Percentiles rank a stretch among this genome's conserved stretches.
phyloP scores from a whole-genome alignment of 1,139 yeast species.

The Nakaseomyces kungkrabaensis region DNA sequence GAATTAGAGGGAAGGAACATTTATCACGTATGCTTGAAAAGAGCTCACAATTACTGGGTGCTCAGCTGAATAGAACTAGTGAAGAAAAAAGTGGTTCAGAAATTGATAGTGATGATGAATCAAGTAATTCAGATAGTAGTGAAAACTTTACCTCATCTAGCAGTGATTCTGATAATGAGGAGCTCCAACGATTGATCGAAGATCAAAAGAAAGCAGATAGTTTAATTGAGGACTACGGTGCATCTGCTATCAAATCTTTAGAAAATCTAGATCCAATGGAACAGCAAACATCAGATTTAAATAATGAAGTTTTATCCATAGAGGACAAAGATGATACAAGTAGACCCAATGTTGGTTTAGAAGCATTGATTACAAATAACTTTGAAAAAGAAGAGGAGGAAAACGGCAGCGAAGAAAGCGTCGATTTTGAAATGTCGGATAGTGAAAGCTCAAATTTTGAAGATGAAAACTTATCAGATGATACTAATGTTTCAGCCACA shows the following conservation, averaged over 20 bases:
- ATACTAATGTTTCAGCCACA: slow-evolving; percentile 8
- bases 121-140: slow-evolving; percentile 13
- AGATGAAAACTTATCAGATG: slow-evolving; percentile 11
- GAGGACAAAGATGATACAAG: background rate
- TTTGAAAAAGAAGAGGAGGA: slow-evolving; percentile 7
- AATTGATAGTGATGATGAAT: slow-evolving; percentile 9
- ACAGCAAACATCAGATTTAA: background rate
- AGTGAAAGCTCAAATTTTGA: slow-evolving; percentile 15
- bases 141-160: slow-evolving; percentile 21
- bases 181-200: slow-evolving; percentile 32
- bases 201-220: slow-evolving; percentile 14
- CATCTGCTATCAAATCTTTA: background rate
- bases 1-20: slow-evolving; percentile 76
- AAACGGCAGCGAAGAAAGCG: slow-evolving; percentile 9
- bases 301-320: no score
- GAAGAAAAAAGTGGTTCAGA: slow-evolving; percentile 12
- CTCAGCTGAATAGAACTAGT: slow-evolving; percentile 45
- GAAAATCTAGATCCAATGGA: background rate
- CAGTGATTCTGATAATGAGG: slow-evolving; percentile 9
- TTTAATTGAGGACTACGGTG: slow-evolving; percentile 4
- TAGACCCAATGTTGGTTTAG: slow-evolving; percentile 8
- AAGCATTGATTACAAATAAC: slow-evolving; percentile 7
- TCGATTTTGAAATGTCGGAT: slow-evolving; percentile 14
- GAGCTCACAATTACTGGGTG: slow-evolving; percentile 81
- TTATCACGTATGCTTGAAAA: slow-evolving; percentile 83